Percentiles rank a stretch among this genome's conserved stretches.
These are phyloP conservation scores for Nigrograna mackinnonii DNA, from an alignment of 2,329 filamentous ascomycete species.

Conservation along the genomic window DNA sequence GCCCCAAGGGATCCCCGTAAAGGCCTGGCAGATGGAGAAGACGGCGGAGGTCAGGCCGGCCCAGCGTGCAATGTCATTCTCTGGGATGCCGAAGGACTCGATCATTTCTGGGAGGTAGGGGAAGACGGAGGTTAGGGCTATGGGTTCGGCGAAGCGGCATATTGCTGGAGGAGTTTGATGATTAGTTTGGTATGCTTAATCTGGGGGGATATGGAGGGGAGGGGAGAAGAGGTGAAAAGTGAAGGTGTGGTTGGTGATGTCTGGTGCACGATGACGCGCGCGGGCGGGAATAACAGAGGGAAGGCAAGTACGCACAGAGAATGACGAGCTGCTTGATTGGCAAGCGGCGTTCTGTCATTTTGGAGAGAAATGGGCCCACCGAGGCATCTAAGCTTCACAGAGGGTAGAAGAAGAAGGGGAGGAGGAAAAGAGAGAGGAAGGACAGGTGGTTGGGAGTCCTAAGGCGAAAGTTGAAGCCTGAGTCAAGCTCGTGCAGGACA, in stretches of 20 bases:
- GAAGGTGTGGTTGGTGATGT: neutral
- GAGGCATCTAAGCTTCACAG: no score
- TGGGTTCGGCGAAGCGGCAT: slow-evolving; percentile 89
- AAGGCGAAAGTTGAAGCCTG: no score
- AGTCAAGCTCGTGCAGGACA: no score
- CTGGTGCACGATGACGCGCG: neutral
- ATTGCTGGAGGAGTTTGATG: slow-evolving; percentile 64
- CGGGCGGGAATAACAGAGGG: neutral
- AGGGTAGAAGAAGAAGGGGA: no score
- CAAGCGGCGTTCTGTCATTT: slow-evolving; percentile 41
- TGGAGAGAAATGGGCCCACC: no score
- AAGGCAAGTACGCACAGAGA: slow-evolving; percentile 29
- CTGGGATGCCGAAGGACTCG: slow-evolving; percentile 42
- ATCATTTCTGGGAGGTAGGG: slow-evolving; percentile 77
- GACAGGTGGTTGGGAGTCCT: no score
- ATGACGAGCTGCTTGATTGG: slow-evolving; percentile 45
- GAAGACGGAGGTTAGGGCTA: slow-evolving; percentile 90
- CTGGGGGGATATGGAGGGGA: no score
- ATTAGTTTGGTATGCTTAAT: slow-evolving; percentile 5
- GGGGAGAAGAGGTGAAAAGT: neutral
- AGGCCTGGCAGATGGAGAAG: slow-evolving; percentile 75
- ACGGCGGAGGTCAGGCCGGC: slow-evolving; percentile 85
- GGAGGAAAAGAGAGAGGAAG: no score
- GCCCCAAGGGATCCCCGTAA: slow-evolving; percentile 90
- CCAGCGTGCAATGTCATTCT: slow-evolving; percentile 59